A percentile compares a stretch with the other conserved stretches of the same genome.
Conservation (phyloP, 164 flowering plant species). For the Magnolia sinica region DNA sequence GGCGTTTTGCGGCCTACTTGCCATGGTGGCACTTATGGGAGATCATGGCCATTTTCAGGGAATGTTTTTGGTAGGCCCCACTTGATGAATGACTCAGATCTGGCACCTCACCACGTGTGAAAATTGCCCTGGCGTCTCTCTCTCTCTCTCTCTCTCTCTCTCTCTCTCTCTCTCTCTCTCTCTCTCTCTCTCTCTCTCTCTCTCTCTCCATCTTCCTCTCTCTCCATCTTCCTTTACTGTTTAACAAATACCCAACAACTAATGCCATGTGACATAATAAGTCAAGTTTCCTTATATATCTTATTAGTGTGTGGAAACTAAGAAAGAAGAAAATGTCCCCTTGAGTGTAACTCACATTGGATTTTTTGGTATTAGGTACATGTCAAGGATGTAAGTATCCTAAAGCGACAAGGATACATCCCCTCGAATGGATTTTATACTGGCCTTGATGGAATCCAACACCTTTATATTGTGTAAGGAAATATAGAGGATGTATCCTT, state of each 20-base stretch:
- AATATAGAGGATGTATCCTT: neutral
- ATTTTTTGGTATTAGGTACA: neutral
- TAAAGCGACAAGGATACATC: neutral
- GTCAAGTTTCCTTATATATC: neutral
- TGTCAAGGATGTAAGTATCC: neutral
- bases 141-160: neutral
- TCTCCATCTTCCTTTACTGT: neutral
- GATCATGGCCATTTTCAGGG: no score
- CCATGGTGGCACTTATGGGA: no score
- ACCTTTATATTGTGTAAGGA: neutral
- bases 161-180: neutral
- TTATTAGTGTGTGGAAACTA: neutral
- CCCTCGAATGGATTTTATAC: neutral
- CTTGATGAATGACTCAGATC: no score
- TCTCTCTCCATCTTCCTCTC: no score
- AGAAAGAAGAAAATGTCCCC: neutral
- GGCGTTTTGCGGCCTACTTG: no score
- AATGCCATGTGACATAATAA: neutral
- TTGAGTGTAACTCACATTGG: neutral
- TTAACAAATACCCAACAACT: conserved; percentile 8
- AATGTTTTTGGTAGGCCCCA: no score
- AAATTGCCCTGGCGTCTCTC: neutral
- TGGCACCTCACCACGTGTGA: no score
- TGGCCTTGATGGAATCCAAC: conserved; percentile 1
- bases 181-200: neutral